Conservation (phyloP, 352 stramenopile genomes). For the Elongisporangium prolatum region DNA sequence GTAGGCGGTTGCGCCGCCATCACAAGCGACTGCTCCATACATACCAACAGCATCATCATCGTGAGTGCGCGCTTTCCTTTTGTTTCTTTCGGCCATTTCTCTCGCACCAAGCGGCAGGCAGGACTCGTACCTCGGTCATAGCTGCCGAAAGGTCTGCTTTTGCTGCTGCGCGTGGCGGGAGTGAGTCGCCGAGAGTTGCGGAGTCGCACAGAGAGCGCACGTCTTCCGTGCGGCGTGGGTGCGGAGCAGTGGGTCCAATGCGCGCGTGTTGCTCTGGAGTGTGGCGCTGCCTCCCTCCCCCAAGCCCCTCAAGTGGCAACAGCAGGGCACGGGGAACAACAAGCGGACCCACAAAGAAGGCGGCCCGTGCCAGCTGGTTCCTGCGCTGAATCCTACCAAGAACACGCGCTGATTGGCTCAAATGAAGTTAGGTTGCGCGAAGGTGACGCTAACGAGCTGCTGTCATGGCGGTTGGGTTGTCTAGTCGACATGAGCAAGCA, state of each 20-base stretch:
- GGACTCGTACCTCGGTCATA: constrained; percentile 1
- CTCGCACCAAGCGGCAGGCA: background rate
- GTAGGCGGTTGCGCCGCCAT: constrained; percentile 49
- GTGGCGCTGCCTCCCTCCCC: background rate
- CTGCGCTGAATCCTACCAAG: background rate
- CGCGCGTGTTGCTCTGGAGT: background rate
- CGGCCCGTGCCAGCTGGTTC: background rate
- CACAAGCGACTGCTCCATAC: constrained; percentile 35
- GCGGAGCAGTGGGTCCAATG: background rate
- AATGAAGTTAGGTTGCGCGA: background rate
- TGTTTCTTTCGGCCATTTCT: constrained; percentile 17
- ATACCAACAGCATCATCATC: background rate
- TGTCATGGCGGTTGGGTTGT: background rate
- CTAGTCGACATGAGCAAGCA: background rate
- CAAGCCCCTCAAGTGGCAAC: background rate
- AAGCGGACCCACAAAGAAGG: background rate
- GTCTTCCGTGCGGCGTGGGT: background rate
- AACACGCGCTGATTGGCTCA: background rate
- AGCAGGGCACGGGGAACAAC: background rate
- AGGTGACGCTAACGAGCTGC: background rate
- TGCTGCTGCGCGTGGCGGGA: background rate
- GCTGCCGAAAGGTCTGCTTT: background rate
- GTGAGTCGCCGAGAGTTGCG: background rate
- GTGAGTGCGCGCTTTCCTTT: constrained; percentile 20
- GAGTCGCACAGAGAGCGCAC: background rate